A percentile compares a stretch with the other conserved stretches of the same genome.
These are phyloP conservation scores for Penicillium silybi DNA, from an alignment of 495 filamentous ascomycete species.

Conservation along the genomic window DNA sequence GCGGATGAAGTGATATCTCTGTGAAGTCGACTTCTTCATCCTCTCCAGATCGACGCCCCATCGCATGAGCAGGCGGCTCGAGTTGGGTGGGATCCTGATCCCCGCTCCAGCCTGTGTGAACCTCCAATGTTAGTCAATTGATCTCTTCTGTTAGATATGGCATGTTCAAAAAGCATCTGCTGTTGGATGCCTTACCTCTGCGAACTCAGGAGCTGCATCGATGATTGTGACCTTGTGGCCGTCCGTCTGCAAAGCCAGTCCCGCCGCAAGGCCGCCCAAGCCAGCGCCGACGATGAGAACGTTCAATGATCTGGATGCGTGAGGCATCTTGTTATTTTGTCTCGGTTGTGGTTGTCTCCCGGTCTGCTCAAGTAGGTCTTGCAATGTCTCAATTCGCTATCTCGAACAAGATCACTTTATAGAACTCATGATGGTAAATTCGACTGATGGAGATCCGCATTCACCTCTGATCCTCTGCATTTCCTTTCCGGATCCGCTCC, in stretches of 20 bases:
- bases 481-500: no score
- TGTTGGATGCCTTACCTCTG: slow-evolving; percentile 2
- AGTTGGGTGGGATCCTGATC: slow-evolving; percentile 52
- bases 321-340: no score
- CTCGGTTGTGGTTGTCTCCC: no score
- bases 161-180: not conserved
- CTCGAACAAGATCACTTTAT: no score
- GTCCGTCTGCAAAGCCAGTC: slow-evolving; percentile 17
- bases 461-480: no score
- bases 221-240: slow-evolving; percentile 30
- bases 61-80: slow-evolving; percentile 39
- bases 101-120: slow-evolving; percentile 44
- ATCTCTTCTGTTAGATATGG: not conserved
- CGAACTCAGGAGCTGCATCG: slow-evolving; percentile 15
- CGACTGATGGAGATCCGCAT: no score
- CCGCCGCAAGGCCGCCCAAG: not conserved
- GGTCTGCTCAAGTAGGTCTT: no score
- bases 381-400: no score
- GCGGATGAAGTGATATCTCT: slow-evolving; percentile 16
- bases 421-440: no score
- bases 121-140: not conserved
- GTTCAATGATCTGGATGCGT: no score
- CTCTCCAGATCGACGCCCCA: slow-evolving; percentile 8
- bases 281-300: no score
- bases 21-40: slow-evolving; percentile 7